Conservation (phyloP, 1,284 basidiomycete species). For the Apiotrichum gamsii region DNA sequence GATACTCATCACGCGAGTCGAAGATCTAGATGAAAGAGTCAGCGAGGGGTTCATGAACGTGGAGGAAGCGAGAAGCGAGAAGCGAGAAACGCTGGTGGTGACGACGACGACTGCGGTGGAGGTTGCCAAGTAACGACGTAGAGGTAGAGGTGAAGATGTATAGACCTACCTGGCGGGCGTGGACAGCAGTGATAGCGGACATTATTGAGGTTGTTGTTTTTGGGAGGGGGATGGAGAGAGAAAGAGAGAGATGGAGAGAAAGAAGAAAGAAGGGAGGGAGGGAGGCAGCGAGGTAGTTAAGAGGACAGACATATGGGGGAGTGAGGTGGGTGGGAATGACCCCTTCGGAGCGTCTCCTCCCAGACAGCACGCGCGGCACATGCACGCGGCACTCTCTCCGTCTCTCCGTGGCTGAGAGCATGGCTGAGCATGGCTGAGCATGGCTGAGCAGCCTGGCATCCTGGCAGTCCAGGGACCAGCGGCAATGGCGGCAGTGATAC, state of each 20-base stretch:
- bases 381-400: too few relatives aligned
- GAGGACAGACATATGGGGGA: neutral
- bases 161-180: conserved; percentile 69
- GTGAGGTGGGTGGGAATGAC: neutral
- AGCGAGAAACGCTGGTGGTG: neutral
- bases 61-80: neutral
- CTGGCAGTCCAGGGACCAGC: too few relatives aligned
- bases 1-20: conserved; percentile 71
- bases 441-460: too few relatives aligned
- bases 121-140: neutral
- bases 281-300: neutral
- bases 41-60: conserved; percentile 1
- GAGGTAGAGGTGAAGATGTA: conserved; percentile 3
- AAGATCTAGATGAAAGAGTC: conserved; percentile 66
- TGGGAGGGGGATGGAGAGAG: conserved; percentile 1
- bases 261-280: neutral
- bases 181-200: conserved; percentile 73
- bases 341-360: too few relatives aligned
- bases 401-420: too few relatives aligned
- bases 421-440: too few relatives aligned
- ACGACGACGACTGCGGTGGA: neutral
- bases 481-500: too few relatives aligned
- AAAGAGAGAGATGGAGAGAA: conserved; percentile 2
- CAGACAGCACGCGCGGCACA: too few relatives aligned
- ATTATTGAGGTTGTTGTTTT: conserved; percentile 50